Conservation (phyloP, 169 alveolate species). For the Theileria sp. region DNA sequence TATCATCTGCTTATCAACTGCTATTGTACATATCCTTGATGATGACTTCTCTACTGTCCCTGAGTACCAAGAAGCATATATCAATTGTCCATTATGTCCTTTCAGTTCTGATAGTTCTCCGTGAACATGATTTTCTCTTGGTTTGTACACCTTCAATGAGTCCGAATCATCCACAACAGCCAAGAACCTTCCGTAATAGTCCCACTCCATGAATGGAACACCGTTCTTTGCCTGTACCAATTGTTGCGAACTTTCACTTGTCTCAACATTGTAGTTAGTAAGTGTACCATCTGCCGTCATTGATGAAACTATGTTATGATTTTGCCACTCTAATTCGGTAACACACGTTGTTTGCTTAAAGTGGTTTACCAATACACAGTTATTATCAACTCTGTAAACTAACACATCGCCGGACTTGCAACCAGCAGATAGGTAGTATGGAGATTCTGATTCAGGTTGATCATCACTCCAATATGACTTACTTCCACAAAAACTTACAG, state of each 20-base stretch:
- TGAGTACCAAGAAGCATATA: constrained; percentile 52
- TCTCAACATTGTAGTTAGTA: constrained; percentile 19
- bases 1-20: constrained; percentile 54
- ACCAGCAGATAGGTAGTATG: constrained; percentile 36
- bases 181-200: constrained; percentile 29
- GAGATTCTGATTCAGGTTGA: background rate
- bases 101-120: constrained; percentile 26
- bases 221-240: constrained; percentile 11
- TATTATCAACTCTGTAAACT: constrained; percentile 15
- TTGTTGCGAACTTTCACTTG: background rate
- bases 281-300: constrained; percentile 31
- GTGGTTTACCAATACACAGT: background rate
- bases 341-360: constrained; percentile 28
- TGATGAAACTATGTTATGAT: constrained; percentile 23
- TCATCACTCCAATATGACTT: constrained; percentile 20
- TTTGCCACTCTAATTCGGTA: constrained; percentile 48
- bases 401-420: constrained; percentile 27
- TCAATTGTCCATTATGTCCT: constrained; percentile 39
- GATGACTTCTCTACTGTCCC: constrained; percentile 31
- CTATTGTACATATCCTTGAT: constrained; percentile 40
- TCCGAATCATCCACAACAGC: constrained; percentile 45
- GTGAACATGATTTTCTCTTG: constrained; percentile 16
- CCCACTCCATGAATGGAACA: constrained; percentile 62
- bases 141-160: constrained; percentile 40
- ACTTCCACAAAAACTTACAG: constrained; percentile 51